These are phyloP conservation scores for Penicillium thymicola DNA, from an alignment of 2,329 filamentous ascomycete species.

Conservation along the genomic window DNA sequence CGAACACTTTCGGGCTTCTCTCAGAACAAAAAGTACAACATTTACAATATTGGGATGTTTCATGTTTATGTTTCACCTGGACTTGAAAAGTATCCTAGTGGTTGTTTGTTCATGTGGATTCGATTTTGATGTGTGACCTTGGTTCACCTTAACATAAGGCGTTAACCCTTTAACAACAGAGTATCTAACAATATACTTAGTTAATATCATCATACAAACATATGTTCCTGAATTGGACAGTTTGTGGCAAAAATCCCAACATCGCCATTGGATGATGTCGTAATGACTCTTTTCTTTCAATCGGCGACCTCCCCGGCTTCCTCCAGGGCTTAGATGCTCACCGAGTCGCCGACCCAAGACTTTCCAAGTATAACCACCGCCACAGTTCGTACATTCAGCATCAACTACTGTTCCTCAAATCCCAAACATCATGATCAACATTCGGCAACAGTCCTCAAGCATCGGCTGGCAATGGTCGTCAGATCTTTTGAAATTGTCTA, in stretches of 20 bases:
- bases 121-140: not conserved
- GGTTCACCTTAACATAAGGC: no score
- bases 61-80: not conserved
- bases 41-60: not conserved
- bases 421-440: not conserved
- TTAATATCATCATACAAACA: not conserved
- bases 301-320: not conserved
- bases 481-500: not conserved
- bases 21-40: not conserved
- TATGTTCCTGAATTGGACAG: not conserved
- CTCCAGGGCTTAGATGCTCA: not conserved
- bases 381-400: not conserved
- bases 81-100: not conserved
- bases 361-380: not conserved
- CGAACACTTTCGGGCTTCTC: not conserved
- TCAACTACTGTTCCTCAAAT: not conserved
- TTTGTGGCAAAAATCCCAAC: not conserved
- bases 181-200: not conserved
- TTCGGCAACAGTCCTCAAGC: not conserved
- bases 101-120: not conserved
- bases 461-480: not conserved
- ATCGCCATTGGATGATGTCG: not conserved
- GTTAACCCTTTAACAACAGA: not conserved
- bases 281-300: not conserved
- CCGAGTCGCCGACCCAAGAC: slow-evolving; percentile 1